Evolutionary conservation across 768 basidiomycete species (phyloP).

Genomic region (Kwoniella newhampshirensis): DNA sequence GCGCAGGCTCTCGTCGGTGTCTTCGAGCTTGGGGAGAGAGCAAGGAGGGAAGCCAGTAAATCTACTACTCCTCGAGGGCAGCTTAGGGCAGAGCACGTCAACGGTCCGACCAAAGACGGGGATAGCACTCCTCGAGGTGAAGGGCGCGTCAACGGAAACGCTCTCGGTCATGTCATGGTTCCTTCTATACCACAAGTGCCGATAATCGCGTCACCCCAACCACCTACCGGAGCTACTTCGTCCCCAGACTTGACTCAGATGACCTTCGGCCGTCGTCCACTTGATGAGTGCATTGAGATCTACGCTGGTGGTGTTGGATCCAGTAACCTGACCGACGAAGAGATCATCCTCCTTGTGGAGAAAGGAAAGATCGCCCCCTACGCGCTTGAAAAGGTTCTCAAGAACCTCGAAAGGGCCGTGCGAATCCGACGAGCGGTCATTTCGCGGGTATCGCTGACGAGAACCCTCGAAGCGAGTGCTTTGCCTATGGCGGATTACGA

Average conservation of each 20-base stretch:
- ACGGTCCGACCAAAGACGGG: slow-evolving; percentile 31
- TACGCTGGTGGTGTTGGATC: slow-evolving; percentile 60
- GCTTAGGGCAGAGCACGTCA: slow-evolving; percentile 7
- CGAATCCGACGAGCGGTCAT: slow-evolving; percentile 80
- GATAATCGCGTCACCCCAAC: slow-evolving; percentile 24
- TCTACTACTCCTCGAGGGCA: slow-evolving; percentile 25
- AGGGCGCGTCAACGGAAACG: slow-evolving; percentile 15
- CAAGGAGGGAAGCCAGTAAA: slow-evolving; percentile 30
- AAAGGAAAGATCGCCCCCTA: slow-evolving; percentile 93
- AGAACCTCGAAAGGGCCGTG: slow-evolving; percentile 82
- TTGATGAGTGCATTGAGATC: slow-evolving; percentile 76
- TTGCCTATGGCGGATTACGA: slow-evolving; percentile 85
- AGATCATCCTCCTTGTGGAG: slow-evolving; percentile 81
- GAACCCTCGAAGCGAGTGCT: slow-evolving; percentile 77
- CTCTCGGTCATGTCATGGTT: slow-evolving; percentile 35
- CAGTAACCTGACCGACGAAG: slow-evolving; percentile 74
- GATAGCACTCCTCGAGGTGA: slow-evolving; percentile 46
- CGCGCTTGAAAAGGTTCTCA: slow-evolving; percentile 91
- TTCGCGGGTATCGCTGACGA: slow-evolving; percentile 80
- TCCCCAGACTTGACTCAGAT: slow-evolving; percentile 18
- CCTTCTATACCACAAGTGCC: slow-evolving; percentile 40
- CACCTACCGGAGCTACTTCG: slow-evolving; percentile 10
- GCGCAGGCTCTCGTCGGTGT: slow-evolving; percentile 55
- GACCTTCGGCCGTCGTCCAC: slow-evolving; percentile 56
- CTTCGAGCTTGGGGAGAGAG: slow-evolving; percentile 35